These are phyloP conservation scores for Auxenochlorella pyrenoidosa DNA, from an alignment of 139 green algal species.

Conservation along the genomic window DNA sequence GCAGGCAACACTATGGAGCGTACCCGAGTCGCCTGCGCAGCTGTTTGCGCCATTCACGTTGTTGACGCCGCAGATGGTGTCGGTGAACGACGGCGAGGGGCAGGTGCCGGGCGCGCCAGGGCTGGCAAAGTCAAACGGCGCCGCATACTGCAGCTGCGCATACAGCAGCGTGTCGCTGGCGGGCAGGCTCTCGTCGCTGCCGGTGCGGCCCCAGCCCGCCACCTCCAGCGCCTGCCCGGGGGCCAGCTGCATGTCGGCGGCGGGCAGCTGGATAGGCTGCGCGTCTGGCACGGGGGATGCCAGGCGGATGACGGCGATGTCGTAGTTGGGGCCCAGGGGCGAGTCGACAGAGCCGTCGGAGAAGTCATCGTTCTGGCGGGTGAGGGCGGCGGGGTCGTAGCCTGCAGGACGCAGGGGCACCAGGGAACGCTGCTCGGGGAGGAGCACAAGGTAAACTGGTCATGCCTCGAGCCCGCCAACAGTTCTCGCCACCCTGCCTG, in stretches of 20 bases:
- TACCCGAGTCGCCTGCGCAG: not conserved
- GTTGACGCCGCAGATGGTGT: not conserved
- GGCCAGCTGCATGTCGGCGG: not conserved
- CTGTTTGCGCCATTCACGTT: not conserved
- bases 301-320: not conserved
- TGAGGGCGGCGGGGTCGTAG: not conserved
- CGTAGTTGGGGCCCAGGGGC: not conserved
- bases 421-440: no score
- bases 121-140: not conserved
- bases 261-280: not conserved
- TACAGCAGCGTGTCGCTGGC: slow-evolving; percentile 3
- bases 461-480: no score
- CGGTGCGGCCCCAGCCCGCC: not conserved
- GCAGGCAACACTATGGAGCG: not conserved
- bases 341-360: not conserved
- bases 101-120: not conserved
- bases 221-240: not conserved
- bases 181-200: not conserved
- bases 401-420: no score
- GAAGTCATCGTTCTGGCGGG: not conserved
- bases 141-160: not conserved
- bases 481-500: no score
- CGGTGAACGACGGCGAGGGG: not conserved
- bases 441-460: no score
- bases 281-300: not conserved